A percentile compares a stretch with the other conserved stretches of the same genome.
Conservation (phyloP, 2,329 filamentous ascomycete genomes). For the Ceratocystis harringtonii region DNA sequence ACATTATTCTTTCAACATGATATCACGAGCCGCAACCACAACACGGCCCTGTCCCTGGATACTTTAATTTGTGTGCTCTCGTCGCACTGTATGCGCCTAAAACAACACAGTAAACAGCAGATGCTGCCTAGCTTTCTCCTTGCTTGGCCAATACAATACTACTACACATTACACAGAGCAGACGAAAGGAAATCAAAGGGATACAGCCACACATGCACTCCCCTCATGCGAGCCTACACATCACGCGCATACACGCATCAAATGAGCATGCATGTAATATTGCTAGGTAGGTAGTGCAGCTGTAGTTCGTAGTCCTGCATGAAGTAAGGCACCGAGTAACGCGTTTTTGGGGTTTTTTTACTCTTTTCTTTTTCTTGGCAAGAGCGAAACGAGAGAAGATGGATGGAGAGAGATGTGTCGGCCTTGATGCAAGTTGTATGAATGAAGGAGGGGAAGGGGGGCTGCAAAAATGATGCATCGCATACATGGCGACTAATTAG, state of each 20-base stretch:
- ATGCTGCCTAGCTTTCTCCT: neutral
- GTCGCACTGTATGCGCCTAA: too few relatives aligned
- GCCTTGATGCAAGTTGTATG: neutral
- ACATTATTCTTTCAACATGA: too few relatives aligned
- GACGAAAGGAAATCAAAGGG: neutral
- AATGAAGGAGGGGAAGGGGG: neutral
- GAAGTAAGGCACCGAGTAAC: neutral
- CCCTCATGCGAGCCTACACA: neutral
- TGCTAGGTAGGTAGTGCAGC: neutral
- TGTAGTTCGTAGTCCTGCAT: neutral
- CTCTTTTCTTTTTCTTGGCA: neutral
- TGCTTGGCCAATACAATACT: neutral
- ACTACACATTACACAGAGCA: neutral
- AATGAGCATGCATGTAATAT: neutral
- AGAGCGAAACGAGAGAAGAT: neutral
- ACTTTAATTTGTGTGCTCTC: too few relatives aligned
- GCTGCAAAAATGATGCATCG: neutral
- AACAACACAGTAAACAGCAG: neutral
- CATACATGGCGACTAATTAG: neutral
- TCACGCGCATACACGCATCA: neutral
- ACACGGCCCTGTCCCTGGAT: neutral
- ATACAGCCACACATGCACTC: neutral
- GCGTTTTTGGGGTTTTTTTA: neutral
- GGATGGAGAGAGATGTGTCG: too few relatives aligned
- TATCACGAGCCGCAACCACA: neutral